Evolutionary conservation across 192 early-diverging fungal genomes (phyloP).

Genomic region (Phycomyces blakesleeanus): DNA sequence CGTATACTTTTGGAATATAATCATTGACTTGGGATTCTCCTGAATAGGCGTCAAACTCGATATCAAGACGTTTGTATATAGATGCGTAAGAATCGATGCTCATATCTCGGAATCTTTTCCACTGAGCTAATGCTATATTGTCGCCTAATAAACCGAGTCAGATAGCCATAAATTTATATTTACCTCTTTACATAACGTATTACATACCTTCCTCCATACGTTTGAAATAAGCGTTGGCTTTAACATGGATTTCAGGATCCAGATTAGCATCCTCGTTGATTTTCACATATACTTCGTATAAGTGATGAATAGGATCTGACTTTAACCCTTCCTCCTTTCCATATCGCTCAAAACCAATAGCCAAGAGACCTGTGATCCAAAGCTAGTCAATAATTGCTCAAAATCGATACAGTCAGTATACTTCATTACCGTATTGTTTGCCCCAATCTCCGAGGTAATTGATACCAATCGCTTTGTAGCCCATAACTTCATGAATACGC

Average conservation of each 20-base stretch:
- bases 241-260: slow-evolving; percentile 60
- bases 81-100: slow-evolving; percentile 79
- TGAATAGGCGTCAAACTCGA: slow-evolving; percentile 84
- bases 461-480: slow-evolving; percentile 78
- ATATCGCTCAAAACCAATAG: slow-evolving; percentile 79
- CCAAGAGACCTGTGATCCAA: slow-evolving; percentile 63
- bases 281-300: slow-evolving; percentile 87
- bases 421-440: slow-evolving; percentile 84
- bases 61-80: slow-evolving; percentile 78
- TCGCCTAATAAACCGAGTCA: slow-evolving; percentile 37
- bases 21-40: slow-evolving; percentile 83
- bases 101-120: slow-evolving; percentile 82
- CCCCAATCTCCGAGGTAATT: slow-evolving; percentile 99
- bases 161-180: background rate
- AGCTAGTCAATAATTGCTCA: background rate
- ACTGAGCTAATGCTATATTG: slow-evolving; percentile 60
- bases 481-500: slow-evolving; percentile 70
- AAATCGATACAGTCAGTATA: background rate
- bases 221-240: slow-evolving; percentile 83
- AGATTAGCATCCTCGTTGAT: slow-evolving; percentile 72
- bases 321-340: slow-evolving; percentile 65
- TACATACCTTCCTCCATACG: slow-evolving; percentile 70
- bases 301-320: slow-evolving; percentile 79
- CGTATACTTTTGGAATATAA: slow-evolving; percentile 60
- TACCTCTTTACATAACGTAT: background rate